phyloP scores from a whole-genome alignment of 352 stramenopile genomes.

The Pythium aphanidermatum region DNA sequence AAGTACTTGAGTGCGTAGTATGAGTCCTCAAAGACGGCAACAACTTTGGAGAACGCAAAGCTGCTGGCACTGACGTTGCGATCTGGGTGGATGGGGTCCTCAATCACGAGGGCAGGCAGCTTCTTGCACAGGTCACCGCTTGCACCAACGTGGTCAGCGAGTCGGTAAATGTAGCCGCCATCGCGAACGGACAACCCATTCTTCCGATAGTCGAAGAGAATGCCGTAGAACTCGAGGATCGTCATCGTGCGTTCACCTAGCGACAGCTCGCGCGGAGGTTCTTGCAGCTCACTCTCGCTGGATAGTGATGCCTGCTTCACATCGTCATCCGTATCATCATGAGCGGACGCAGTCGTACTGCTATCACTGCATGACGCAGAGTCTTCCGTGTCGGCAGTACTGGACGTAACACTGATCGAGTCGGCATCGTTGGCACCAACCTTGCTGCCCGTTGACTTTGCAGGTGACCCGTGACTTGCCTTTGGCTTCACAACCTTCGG shows the following conservation, averaged over 20 bases:
- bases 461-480: background rate
- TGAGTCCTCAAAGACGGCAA: constrained; percentile 79
- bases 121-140: constrained; percentile 41
- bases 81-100: constrained; percentile 84
- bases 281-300: too few relatives aligned
- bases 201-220: constrained; percentile 81
- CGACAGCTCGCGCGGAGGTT: constrained; percentile 22
- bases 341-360: constrained; percentile 14
- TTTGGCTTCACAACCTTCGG: background rate
- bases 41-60: constrained; percentile 81
- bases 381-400: constrained; percentile 76
- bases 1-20: constrained; percentile 86
- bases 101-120: constrained; percentile 68
- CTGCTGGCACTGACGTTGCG: constrained; percentile 84
- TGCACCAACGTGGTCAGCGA: constrained; percentile 43
- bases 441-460: background rate
- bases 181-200: constrained; percentile 82
- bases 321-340: constrained; percentile 13
- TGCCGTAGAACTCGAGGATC: constrained; percentile 83
- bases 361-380: constrained; percentile 20
- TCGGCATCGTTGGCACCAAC: constrained; percentile 31
- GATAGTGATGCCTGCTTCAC: background rate
- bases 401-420: constrained; percentile 66
- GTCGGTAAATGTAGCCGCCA: constrained; percentile 79
- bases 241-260: constrained; percentile 68